phyloP scores from a whole-genome alignment of 2,329 filamentous ascomycete genomes.

The Colletotrichum viniferum region DNA sequence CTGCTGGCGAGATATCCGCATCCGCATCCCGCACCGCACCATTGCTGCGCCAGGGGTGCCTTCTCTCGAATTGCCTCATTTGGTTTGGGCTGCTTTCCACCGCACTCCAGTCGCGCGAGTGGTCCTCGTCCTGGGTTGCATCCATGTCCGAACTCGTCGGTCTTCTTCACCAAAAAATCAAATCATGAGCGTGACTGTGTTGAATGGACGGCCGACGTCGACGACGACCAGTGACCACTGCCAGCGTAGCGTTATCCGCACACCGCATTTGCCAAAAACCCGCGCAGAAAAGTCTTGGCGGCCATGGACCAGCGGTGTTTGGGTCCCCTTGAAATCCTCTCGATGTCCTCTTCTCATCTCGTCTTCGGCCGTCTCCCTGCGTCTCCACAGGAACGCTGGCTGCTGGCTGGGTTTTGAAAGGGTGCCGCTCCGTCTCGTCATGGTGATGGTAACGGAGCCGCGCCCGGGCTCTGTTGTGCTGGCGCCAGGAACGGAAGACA shows the following conservation, averaged over 20 bases:
- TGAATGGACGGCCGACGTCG: not conserved
- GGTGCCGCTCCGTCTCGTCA: not conserved
- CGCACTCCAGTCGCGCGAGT: not conserved
- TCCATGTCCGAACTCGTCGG: not conserved
- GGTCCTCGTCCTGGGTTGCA: not conserved
- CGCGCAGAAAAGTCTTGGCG: constrained; percentile 4
- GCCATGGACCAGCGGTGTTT: constrained; percentile 2
- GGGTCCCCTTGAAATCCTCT: not conserved
- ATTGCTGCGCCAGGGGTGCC: not conserved
- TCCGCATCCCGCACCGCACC: not conserved
- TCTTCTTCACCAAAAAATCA: not conserved
- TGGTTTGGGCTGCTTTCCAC: not conserved
- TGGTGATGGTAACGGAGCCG: not conserved
- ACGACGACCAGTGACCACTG: not conserved
- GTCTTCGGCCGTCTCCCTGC: not conserved
- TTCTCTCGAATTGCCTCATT: constrained; percentile 14
- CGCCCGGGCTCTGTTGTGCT: not conserved
- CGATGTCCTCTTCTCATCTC: not conserved
- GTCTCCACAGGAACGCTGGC: not conserved
- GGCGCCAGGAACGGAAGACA: not conserved
- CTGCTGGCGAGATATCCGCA: not conserved
- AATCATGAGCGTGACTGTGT: not conserved
- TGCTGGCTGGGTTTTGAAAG: not conserved
- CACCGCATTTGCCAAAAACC: constrained; percentile 15
- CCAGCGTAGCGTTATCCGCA: not conserved